Evolutionary conservation across 2,329 filamentous ascomycete genomes (phyloP).

Genomic region (Aspergillus amoenus): DNA sequence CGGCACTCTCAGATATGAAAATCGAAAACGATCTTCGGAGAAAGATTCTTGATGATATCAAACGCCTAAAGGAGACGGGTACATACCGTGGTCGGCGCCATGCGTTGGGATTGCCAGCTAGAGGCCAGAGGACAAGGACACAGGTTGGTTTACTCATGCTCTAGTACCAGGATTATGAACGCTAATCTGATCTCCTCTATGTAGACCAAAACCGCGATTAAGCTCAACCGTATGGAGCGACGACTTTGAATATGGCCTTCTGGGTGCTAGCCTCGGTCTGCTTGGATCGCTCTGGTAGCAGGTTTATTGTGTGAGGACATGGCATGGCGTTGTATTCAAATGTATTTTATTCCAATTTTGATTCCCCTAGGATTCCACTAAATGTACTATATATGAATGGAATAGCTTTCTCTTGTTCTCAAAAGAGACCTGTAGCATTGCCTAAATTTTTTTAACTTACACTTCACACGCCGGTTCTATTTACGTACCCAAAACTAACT

Average conservation of each 20-base stretch:
- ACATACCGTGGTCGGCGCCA: constrained; percentile 85
- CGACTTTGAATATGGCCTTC: constrained; percentile 33
- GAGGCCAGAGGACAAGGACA: constrained; percentile 83
- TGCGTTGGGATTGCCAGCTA: constrained; percentile 86
- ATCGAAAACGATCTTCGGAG: constrained; percentile 86
- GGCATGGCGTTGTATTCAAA: constrained; percentile 19
- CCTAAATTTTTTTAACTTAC: constrained; percentile 33
- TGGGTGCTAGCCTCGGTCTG: constrained; percentile 14
- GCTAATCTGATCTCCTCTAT: background rate
- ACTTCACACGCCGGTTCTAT: constrained; percentile 27
- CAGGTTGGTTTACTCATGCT: constrained; percentile 52
- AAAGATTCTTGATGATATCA: constrained; percentile 80
- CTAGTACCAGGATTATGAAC: background rate
- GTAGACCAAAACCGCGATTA: constrained; percentile 59
- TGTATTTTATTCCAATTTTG: constrained; percentile 14
- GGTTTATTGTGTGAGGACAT: constrained; percentile 19
- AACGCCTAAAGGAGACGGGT: constrained; percentile 83
- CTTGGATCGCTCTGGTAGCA: constrained; percentile 24
- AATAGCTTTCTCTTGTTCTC: constrained; percentile 2
- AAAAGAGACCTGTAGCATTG: constrained; percentile 1
- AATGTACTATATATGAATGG: constrained; percentile 23
- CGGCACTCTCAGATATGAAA: constrained; percentile 85
- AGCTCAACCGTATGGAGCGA: constrained; percentile 59
- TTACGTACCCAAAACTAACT: constrained; percentile 28
- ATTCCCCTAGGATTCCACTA: constrained; percentile 8